A percentile compares a stretch with the other conserved stretches of the same genome.
Conservation (phyloP, 331 rosid genomes). For the Malus hybrid region DNA sequence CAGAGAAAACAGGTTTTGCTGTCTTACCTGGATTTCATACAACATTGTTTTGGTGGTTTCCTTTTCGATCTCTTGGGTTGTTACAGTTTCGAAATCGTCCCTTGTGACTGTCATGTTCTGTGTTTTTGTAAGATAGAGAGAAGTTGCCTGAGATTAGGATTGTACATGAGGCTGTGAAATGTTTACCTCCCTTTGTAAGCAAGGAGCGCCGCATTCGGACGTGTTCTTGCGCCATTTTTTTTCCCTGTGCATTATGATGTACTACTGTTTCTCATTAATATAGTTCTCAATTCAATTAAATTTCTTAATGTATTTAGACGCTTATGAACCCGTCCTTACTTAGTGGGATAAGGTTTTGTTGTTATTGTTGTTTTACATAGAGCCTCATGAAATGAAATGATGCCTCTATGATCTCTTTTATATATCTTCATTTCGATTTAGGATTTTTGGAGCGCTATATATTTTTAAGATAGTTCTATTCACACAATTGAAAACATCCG, state of each 20-base stretch:
- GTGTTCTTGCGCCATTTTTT: conserved; percentile 19
- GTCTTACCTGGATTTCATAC: conserved; percentile 13
- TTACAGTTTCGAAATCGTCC: conserved; percentile 17
- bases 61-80: conserved; percentile 14
- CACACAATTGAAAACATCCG: accelerated
- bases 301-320: too few relatives aligned
- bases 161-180: conserved; percentile 36
- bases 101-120: neutral
- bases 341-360: too few relatives aligned
- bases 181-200: conserved; percentile 18
- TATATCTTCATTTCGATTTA: too few relatives aligned
- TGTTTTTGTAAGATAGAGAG: conserved; percentile 49
- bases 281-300: conserved; percentile 19
- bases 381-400: too few relatives aligned
- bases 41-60: conserved; percentile 14
- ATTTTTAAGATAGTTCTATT: too few relatives aligned
- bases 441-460: too few relatives aligned
- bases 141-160: conserved; percentile 24
- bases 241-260: conserved; percentile 35
- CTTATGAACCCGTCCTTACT: too few relatives aligned
- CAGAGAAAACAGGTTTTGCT: conserved; percentile 8
- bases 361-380: too few relatives aligned
- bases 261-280: conserved; percentile 24
- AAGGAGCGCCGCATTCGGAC: conserved; percentile 16
- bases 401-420: too few relatives aligned